Percentiles rank a stretch among this genome's conserved stretches.
These are phyloP conservation scores for Tricholomella constricta DNA, from an alignment of 768 basidiomycete species.

Conservation along the genomic window DNA sequence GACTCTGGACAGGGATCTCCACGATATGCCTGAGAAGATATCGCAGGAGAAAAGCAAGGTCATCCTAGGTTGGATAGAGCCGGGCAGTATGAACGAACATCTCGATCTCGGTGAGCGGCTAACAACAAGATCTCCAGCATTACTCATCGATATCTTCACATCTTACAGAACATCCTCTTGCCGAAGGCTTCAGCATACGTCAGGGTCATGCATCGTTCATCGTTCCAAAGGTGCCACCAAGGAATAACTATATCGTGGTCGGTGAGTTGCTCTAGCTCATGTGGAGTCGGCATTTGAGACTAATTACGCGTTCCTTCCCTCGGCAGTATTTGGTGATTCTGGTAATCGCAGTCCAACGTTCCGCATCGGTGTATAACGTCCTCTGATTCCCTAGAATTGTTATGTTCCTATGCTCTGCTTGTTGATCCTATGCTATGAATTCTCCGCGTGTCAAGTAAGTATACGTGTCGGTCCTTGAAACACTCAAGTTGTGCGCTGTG, in stretches of 20 bases:
- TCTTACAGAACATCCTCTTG: conserved; percentile 50
- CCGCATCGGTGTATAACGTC: conserved; percentile 35
- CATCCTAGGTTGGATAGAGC: conserved; percentile 43
- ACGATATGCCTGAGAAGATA: conserved; percentile 30
- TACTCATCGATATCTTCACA: conserved; percentile 3
- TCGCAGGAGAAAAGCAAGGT: conserved; percentile 43
- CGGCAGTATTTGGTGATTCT: conserved; percentile 56
- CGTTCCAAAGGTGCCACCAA: conserved; percentile 41
- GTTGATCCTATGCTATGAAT: no score
- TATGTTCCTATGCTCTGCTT: background rate
- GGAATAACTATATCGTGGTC: conserved; percentile 49
- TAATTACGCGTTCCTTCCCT: conserved; percentile 2
- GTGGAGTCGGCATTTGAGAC: background rate
- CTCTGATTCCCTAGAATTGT: background rate
- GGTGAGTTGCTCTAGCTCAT: conserved; percentile 37
- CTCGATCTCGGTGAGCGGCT: conserved; percentile 43
- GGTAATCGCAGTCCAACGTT: conserved; percentile 54
- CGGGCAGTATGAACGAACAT: conserved; percentile 43
- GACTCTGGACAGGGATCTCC: conserved; percentile 39
- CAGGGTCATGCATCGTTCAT: conserved; percentile 41
- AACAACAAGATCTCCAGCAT: background rate
- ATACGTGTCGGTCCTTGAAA: no score
- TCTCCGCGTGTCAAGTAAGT: no score
- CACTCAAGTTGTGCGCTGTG: no score
- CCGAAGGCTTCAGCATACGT: conserved; percentile 43